Evolutionary conservation across 106 monocot species (phyloP), one percentile per base, ranked within the genome.

Genomic region (Xerophyta viscosa): DNA sequence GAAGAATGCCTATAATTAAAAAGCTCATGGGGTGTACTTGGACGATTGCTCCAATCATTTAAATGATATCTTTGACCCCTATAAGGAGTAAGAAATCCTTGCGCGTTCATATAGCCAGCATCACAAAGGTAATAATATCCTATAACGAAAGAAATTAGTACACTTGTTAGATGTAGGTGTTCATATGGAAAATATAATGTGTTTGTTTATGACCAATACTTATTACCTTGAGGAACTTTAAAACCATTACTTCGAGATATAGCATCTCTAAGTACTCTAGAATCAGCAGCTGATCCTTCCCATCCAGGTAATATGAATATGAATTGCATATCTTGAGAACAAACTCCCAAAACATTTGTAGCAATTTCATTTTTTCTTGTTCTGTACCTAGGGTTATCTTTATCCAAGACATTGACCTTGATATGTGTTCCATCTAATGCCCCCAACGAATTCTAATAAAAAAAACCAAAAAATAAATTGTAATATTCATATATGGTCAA

Each of bases 301-400:
- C 22, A 56, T 24, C 20, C 6, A 12, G 31, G 36, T 56, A 56
- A 37, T 7, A 56, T 30, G 23, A 37, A 22, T 19, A 39, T 56
- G 36, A 56, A 56, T 37, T 56, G 37, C 28, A 59, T 59, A 27
- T 59, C 6, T 59, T 43, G 5, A 24, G 42, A 59, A 19, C 58
- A 59, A 4, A 59, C 58, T 17, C 58, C 24, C 19, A 59, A 44
- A 3, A 59, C 24, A 59, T 43, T 59, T 10, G 39, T 41, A 10
- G 42, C 25, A 21, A 59, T 30, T 18, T 59, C 27, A 43, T 45
- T 44, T 45, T 26, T 44, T 27, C 8, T 44, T 59, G 24, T 27
- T 8, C 25, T 3, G 24, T 49, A 24, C 13, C 22, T 39, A 39
- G 6, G 6, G 13, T 39, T 3, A 7, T 39, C 39, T 39, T 3